Percentiles rank a stretch among this genome's conserved stretches.
Conservation (phyloP, 768 basidiomycete species). For the Botryobasidium botryosum region DNA sequence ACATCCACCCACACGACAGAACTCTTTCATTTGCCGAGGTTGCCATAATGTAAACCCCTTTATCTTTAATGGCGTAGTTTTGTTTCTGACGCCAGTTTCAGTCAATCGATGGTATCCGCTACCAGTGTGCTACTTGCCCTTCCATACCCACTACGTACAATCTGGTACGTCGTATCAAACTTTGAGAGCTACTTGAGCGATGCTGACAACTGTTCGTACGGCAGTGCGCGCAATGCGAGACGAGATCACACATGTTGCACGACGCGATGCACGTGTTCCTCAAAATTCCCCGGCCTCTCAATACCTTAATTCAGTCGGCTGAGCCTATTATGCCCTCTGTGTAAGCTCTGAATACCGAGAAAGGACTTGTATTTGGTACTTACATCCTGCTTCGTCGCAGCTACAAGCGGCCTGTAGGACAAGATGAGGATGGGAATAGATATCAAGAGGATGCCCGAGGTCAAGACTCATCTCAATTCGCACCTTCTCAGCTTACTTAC, state of each 20-base stretch:
- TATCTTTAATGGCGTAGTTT: neutral
- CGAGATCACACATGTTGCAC: constrained; percentile 58
- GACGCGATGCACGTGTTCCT: constrained; percentile 78
- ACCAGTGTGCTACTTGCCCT: constrained; percentile 82
- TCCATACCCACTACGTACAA: constrained; percentile 55
- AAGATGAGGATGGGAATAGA: constrained; percentile 1
- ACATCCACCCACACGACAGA: too few relatives aligned
- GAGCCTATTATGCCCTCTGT: constrained; percentile 51
- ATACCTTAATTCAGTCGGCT: constrained; percentile 36
- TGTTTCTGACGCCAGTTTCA: constrained; percentile 17
- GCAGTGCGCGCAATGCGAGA: constrained; percentile 71
- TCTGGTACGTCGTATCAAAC: constrained; percentile 59
- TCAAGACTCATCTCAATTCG: neutral
- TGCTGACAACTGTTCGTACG: too few relatives aligned
- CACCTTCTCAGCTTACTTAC: neutral
- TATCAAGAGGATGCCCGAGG: constrained; percentile 5
- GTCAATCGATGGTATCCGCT: constrained; percentile 63
- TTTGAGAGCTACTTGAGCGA: too few relatives aligned
- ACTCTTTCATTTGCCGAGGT: constrained; percentile 43
- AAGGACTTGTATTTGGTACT: neutral
- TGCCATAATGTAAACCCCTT: constrained; percentile 46
- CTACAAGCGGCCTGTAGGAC: constrained; percentile 4
- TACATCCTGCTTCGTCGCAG: constrained; percentile 8
- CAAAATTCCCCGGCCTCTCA: constrained; percentile 67
- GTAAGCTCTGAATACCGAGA: constrained; percentile 26